Conservation (phyloP, 2,329 filamentous ascomycete genomes). For the Fulvia fulva region DNA sequence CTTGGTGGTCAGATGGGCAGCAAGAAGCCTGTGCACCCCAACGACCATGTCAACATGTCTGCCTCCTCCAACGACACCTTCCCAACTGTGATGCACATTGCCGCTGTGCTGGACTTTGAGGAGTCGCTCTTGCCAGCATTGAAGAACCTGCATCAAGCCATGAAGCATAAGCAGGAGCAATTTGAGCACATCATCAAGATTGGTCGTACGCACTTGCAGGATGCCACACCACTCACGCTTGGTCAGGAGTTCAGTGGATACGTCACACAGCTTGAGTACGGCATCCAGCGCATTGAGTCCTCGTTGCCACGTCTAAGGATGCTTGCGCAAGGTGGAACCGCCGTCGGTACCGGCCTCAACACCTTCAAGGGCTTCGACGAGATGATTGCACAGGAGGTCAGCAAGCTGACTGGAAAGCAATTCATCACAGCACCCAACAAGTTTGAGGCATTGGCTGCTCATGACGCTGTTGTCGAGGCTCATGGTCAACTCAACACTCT, state of each 20-base stretch:
- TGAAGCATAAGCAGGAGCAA: slow-evolving; percentile 83
- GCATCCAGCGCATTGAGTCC: slow-evolving; percentile 80
- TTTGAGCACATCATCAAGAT: slow-evolving; percentile 99
- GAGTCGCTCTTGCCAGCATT: slow-evolving; percentile 78
- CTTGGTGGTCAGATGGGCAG: slow-evolving; percentile 87
- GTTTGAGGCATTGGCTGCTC: slow-evolving; percentile 93
- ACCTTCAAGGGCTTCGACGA: slow-evolving; percentile 95
- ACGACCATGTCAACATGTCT: slow-evolving; percentile 99
- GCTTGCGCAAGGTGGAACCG: slow-evolving; percentile 91
- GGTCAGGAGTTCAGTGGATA: slow-evolving; percentile 98
- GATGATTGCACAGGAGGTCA: slow-evolving; percentile 84
- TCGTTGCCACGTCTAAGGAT: slow-evolving; percentile 78
- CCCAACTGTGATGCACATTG: slow-evolving; percentile 99
- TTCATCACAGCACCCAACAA: slow-evolving; percentile 99
- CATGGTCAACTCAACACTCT: slow-evolving; percentile 91
- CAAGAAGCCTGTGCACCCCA: slow-evolving; percentile 99
- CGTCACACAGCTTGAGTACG: slow-evolving; percentile 87
- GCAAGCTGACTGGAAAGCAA: slow-evolving; percentile 84
- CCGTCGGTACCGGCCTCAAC: slow-evolving; percentile 95
- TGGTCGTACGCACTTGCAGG: slow-evolving; percentile 93
- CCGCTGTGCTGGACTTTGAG: slow-evolving; percentile 90
- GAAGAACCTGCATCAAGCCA: slow-evolving; percentile 72
- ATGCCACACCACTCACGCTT: slow-evolving; percentile 90
- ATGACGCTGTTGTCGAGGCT: slow-evolving; percentile 93
- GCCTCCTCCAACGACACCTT: slow-evolving; percentile 99